These are phyloP conservation scores for Xylaria acuta DNA, from an alignment of 495 filamentous ascomycete genomes.

Conservation along the genomic window DNA sequence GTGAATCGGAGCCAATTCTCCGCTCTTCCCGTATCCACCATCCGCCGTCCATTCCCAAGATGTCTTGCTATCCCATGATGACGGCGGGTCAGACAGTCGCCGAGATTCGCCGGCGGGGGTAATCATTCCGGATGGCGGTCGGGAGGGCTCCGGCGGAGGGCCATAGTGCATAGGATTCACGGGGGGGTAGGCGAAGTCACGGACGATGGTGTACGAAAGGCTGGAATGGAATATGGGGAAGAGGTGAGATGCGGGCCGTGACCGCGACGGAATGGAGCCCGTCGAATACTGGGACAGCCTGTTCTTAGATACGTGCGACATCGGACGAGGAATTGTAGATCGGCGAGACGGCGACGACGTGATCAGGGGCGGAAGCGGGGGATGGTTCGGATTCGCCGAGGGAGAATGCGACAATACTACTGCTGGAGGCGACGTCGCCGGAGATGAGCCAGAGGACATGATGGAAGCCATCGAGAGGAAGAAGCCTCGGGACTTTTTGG, in stretches of 20 bases:
- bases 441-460: conserved; percentile 64
- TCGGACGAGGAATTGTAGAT: conserved; percentile 66
- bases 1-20: conserved; percentile 80
- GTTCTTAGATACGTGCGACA: conserved; percentile 73
- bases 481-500: conserved; percentile 30
- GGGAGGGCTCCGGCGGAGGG: conserved; percentile 75
- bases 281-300: conserved; percentile 71
- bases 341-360: conserved; percentile 62
- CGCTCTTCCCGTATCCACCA: conserved; percentile 51
- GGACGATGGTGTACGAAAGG: conserved; percentile 85
- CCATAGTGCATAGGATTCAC: conserved; percentile 92
- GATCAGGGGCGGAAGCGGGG: conserved; percentile 68
- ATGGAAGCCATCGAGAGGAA: conserved; percentile 56
- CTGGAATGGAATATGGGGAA: conserved; percentile 87
- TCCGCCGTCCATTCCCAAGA: conserved; percentile 62
- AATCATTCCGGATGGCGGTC: conserved; percentile 72
- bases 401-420: conserved; percentile 54
- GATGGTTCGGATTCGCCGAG: conserved; percentile 60
- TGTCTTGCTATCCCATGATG: conserved; percentile 62
- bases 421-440: conserved; percentile 59
- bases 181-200: conserved; percentile 92
- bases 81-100: conserved; percentile 80
- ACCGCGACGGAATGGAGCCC: conserved; percentile 73
- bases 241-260: conserved; percentile 76
- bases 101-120: conserved; percentile 85